Base-by-base conservation (phyloP, 1,139 yeast species). In the Scheffersomyces lignicola region DNA sequence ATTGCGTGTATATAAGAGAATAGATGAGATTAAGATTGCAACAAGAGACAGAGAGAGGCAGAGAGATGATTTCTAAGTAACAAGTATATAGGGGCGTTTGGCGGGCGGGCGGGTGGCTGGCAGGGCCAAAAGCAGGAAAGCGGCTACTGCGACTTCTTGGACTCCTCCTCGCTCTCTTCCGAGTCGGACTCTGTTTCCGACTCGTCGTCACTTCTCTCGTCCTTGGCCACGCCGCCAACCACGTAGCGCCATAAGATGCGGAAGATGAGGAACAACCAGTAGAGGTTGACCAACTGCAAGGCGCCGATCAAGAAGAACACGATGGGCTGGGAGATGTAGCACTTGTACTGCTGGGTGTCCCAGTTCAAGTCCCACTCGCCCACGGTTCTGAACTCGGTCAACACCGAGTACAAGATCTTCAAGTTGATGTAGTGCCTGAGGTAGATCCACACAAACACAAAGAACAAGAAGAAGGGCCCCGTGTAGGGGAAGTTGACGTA, bases 341-440 rank as follows among this genome's bases (percentile, higher is more conserved):
- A 92, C 63, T 94, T 92, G 69, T 90, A 92, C 60, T 90, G 96
- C 58, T 89, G 92, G 21, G 94, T 82, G n/a, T 75, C 87, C 81
- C 90, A 92, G 65, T 88, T 80, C 49, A 94, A 71, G 38, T 74
- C 75, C 65, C 73, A 89, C 42, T 82, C 81, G 31, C 97, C 97
- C 23, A 87, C 88, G 3, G 94, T 78, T 45, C 72, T 75, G 62
- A 86, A 92, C 58, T 89, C 95, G 17, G 97, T 89, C 36, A 85
- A 67, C 22, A 92, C 83, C 1, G 97, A 89, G 84, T 87, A 87
- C 48, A 92, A 72, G 43, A 92, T 85, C 51, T 69, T 76, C 43
- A 90, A 53, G 60, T 90, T 92, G 46, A 89, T 62, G 58, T 79
- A 87, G 56, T 92, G 98, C 58, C 99, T 85, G 41, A 86, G 65